Evolutionary conservation across 345 rosid genomes (phyloP).

Genomic region (Noccaea caerulescens): DNA sequence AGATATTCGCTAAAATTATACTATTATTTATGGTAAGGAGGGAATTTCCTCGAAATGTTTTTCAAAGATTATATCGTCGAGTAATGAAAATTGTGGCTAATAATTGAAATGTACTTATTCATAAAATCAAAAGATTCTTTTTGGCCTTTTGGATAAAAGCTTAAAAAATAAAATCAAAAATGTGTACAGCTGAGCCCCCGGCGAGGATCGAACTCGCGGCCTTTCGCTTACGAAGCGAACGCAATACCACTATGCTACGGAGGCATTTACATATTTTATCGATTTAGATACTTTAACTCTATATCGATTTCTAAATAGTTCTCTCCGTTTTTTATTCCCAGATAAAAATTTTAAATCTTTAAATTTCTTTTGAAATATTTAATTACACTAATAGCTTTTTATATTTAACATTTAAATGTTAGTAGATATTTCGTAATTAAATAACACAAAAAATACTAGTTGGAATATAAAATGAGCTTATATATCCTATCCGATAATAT

Average conservation of each 20-base stretch:
- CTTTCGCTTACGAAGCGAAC: slow-evolving; percentile 99
- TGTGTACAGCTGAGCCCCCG: slow-evolving; percentile 47
- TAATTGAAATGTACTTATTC: neutral
- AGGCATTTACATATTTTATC: slow-evolving; percentile 41
- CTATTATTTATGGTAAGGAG: slow-evolving; percentile 13
- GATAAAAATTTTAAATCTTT: no score
- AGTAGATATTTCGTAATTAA: no score
- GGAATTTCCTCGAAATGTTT: slow-evolving; percentile 15
- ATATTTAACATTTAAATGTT: no score
- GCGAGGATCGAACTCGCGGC: slow-evolving; percentile 99
- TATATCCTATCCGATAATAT: no score
- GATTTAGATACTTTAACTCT: no score
- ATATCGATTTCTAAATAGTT: no score
- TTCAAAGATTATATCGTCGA: neutral
- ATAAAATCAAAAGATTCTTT: neutral
- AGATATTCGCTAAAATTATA: neutral
- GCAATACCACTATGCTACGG: slow-evolving; percentile 99
- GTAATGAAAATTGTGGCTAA: slow-evolving; percentile 24
- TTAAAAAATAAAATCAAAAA: neutral
- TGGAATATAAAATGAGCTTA: no score
- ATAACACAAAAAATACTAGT: no score
- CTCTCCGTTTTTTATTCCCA: no score
- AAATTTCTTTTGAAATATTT: no score
- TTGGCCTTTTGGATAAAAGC: neutral
- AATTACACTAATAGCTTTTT: no score